phyloP scores from a whole-genome alignment of 2,329 filamentous ascomycete species.

The Akanthomyces uredinophilus region DNA sequence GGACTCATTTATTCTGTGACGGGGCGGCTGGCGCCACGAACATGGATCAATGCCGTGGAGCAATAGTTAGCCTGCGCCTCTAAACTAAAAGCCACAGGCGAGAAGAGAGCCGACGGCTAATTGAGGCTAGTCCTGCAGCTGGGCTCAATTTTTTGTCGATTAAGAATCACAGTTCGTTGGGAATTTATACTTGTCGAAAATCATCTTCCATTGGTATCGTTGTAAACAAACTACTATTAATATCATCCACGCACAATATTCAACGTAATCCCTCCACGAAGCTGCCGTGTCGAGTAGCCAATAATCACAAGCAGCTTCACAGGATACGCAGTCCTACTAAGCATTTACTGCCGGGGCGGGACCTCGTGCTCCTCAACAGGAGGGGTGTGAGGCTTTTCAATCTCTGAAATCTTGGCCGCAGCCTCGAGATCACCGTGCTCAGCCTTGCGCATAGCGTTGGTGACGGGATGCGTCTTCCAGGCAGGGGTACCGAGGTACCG shows the following conservation, averaged over 20 bases:
- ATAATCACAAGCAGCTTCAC: neutral
- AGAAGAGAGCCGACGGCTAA: no score
- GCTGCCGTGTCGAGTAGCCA: neutral
- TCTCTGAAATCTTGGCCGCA: conserved; percentile 19
- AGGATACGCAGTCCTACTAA: neutral
- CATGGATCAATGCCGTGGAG: no score
- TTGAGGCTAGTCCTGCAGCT: no score
- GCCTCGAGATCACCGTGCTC: conserved; percentile 25
- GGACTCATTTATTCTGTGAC: no score
- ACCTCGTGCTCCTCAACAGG: conserved; percentile 11
- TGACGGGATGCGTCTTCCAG: conserved; percentile 27
- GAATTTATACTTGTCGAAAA: neutral
- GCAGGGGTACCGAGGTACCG: conserved; percentile 27
- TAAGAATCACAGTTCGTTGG: neutral
- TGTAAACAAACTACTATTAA: conserved; percentile 11
- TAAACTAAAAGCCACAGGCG: no score
- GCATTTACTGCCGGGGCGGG: neutral
- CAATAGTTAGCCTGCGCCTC: no score
- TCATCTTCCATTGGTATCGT: conserved; percentile 13
- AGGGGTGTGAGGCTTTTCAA: conserved; percentile 16
- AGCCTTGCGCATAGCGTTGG: conserved; percentile 18
- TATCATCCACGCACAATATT: neutral
- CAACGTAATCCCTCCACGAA: neutral
- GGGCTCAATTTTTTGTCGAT: no score
- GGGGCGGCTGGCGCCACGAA: no score